Conservation (phyloP, 2,329 filamentous ascomycete species). For the Tympanopsis confertula region DNA sequence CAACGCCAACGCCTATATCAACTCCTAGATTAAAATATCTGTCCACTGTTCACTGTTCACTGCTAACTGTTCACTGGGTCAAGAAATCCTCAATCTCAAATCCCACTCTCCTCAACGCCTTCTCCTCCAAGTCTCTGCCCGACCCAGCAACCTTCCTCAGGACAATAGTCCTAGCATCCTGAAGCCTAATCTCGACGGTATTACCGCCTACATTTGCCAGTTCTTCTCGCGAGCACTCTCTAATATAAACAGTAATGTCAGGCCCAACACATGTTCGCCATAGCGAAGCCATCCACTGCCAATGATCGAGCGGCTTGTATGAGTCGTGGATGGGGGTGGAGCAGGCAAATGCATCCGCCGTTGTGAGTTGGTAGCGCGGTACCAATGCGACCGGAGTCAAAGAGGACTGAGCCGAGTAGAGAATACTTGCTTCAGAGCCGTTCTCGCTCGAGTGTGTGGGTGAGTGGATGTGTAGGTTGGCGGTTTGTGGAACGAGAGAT, state of each 20-base stretch:
- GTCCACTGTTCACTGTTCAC: too few relatives aligned
- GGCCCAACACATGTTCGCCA: background rate
- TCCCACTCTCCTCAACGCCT: slow-evolving; percentile 3
- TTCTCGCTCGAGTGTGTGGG: background rate
- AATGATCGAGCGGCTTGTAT: background rate
- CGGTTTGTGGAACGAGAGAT: background rate
- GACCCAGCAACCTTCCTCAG: slow-evolving; percentile 19
- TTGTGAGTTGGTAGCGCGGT: slow-evolving; percentile 1
- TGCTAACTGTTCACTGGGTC: background rate
- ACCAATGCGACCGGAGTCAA: background rate
- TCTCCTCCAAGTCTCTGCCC: slow-evolving; percentile 21
- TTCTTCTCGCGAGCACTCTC: background rate
- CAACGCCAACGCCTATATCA: too few relatives aligned
- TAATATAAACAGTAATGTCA: background rate
- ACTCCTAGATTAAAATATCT: too few relatives aligned
- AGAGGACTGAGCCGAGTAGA: too few relatives aligned
- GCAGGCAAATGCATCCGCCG: background rate
- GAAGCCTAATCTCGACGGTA: background rate
- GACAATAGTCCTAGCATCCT: background rate
- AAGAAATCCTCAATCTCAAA: slow-evolving; percentile 2
- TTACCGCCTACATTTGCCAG: background rate
- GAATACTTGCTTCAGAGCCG: background rate
- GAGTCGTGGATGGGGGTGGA: background rate
- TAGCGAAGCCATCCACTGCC: slow-evolving; percentile 1
- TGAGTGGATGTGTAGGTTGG: background rate